phyloP scores from a whole-genome alignment of 2,329 filamentous ascomycete species.

The Sporothrix mexicana region DNA sequence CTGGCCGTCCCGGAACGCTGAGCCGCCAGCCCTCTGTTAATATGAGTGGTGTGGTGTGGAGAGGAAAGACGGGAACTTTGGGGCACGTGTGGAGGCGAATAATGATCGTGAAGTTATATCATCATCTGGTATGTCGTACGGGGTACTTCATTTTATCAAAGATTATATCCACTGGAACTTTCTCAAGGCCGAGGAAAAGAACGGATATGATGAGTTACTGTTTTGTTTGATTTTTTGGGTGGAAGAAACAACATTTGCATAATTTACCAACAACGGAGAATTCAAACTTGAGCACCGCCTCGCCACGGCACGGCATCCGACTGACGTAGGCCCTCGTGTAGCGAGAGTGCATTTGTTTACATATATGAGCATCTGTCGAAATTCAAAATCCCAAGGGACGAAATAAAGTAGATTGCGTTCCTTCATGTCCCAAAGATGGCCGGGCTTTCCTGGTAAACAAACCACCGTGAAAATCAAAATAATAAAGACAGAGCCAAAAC shows the following conservation, averaged over 20 bases:
- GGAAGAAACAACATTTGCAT: too few species aligned
- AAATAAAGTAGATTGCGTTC: slow-evolving; percentile 14
- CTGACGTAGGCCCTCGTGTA: not conserved
- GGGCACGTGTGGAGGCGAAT: not conserved
- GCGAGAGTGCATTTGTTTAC: not conserved
- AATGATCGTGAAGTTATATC: not conserved
- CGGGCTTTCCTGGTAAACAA: slow-evolving; percentile 13
- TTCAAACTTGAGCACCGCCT: too few species aligned
- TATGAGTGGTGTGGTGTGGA: slow-evolving; percentile 6
- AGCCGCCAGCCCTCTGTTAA: slow-evolving; percentile 19
- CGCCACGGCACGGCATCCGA: not conserved
- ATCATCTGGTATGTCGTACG: not conserved
- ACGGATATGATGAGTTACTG: too few species aligned
- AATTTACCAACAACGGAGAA: too few species aligned
- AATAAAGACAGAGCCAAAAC: not conserved
- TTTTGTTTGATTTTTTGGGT: too few species aligned
- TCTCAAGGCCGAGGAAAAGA: too few species aligned
- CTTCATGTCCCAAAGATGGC: not conserved
- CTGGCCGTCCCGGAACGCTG: slow-evolving; percentile 25
- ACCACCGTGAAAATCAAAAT: too few species aligned
- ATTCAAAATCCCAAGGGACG: slow-evolving; percentile 2
- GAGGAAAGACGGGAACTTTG: slow-evolving; percentile 2
- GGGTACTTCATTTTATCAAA: not conserved
- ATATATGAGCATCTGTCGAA: not conserved
- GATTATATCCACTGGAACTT: too few species aligned